These are phyloP conservation scores for Paratinospora sagittata DNA, from an alignment of 164 flowering plant species.

Conservation along the genomic window DNA sequence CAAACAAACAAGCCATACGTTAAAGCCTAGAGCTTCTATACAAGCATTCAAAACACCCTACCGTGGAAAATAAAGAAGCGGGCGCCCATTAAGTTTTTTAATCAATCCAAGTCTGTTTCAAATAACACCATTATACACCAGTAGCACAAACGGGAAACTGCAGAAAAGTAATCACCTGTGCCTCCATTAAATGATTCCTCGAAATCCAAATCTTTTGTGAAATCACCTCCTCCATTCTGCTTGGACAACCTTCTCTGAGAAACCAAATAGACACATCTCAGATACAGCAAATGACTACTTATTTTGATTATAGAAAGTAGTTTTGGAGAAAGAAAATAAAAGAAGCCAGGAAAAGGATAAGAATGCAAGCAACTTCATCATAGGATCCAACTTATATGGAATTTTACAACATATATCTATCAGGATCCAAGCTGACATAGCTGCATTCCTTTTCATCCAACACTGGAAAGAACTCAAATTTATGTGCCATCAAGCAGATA, in stretches of 20 bases:
- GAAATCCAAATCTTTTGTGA: background rate
- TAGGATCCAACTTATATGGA: too few species aligned
- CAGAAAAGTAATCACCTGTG: conserved; percentile 1
- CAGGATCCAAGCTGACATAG: background rate
- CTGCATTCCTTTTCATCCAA: background rate
- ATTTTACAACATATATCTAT: too few species aligned
- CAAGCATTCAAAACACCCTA: conserved; percentile 17
- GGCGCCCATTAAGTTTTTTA: conserved; percentile 16
- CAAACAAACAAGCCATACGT: conserved; percentile 13
- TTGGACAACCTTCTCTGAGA: conserved; percentile 44
- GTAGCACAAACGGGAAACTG: conserved; percentile 8
- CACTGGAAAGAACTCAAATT: background rate
- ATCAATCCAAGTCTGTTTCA: conserved; percentile 18
- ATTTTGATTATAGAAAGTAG: background rate
- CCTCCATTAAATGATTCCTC: conserved; percentile 3
- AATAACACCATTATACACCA: conserved; percentile 17
- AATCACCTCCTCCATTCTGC: conserved; percentile 68
- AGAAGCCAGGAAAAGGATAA: background rate
- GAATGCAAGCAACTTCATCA: too few species aligned
- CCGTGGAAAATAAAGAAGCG: conserved; percentile 7
- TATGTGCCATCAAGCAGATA: background rate
- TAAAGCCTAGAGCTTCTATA: conserved; percentile 12
- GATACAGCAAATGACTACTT: background rate
- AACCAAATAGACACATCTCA: background rate
- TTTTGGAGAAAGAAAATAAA: background rate